phyloP scores from a whole-genome alignment of 176 grass and related monocot genomes.

The Thinopyrum elongatum region DNA sequence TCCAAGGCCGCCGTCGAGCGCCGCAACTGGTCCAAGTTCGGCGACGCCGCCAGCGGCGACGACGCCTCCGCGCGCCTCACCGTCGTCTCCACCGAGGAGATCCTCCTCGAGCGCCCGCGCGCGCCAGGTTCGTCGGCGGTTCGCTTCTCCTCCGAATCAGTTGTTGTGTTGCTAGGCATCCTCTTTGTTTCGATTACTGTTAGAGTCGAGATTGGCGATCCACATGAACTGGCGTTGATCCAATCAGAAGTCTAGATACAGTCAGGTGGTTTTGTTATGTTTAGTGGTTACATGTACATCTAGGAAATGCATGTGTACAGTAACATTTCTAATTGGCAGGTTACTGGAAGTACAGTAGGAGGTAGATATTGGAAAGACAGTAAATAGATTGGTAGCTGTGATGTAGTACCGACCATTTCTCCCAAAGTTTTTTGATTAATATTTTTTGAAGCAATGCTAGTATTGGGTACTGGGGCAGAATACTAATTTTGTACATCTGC shows the following conservation, averaged over 20 bases:
- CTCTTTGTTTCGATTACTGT: not conserved
- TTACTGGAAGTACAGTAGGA: not conserved
- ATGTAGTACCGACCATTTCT: not conserved
- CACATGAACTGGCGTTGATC: not conserved
- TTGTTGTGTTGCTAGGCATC: not conserved
- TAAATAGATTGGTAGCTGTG: not conserved
- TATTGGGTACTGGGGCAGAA: not conserved
- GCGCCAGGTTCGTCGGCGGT: conserved; percentile 37
- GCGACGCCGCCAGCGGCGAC: conserved; percentile 23
- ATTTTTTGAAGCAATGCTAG: not conserved
- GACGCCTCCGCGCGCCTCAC: conserved; percentile 46
- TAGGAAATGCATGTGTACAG: no score
- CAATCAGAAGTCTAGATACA: not conserved
- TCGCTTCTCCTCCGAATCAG: not conserved
- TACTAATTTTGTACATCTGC: not conserved
- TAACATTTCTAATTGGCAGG: no score
- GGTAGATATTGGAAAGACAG: not conserved
- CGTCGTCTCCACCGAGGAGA: conserved; percentile 74
- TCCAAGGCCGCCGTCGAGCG: conserved; percentile 6
- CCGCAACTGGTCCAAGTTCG: not conserved
- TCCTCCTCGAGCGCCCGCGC: conserved; percentile 58
- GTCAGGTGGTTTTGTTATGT: not conserved
- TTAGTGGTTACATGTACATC: not conserved
- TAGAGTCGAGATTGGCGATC: not conserved
- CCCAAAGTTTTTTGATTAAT: not conserved